A percentile compares a stretch with the other conserved stretches of the same genome.
These are phyloP conservation scores for Paratinospora sagittata DNA, from an alignment of 164 flowering plant species.

Conservation along the genomic window DNA sequence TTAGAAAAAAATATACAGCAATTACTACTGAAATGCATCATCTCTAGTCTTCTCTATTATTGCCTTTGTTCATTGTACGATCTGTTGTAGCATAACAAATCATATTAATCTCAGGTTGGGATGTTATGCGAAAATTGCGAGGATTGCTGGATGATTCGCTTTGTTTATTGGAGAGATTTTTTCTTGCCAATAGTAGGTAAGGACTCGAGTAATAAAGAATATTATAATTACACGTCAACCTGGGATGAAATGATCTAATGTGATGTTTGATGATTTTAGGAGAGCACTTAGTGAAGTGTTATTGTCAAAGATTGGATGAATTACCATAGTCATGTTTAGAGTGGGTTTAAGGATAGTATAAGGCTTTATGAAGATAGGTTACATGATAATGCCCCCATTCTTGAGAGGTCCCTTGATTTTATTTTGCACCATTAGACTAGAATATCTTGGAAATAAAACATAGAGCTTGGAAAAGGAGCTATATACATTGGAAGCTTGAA, in stretches of 20 bases:
- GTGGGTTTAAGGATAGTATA: not conserved
- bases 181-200: not conserved
- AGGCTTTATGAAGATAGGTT: no score
- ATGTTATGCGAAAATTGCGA: not conserved
- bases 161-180: not conserved
- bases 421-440: no score
- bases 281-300: not conserved
- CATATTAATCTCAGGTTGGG: not conserved
- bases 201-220: not conserved
- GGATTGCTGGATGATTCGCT: not conserved
- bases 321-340: not conserved
- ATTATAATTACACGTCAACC: not conserved
- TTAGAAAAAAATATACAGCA: no score
- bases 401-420: no score
- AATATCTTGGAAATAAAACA: no score
- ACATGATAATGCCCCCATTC: no score
- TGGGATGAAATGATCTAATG: not conserved
- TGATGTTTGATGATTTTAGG: no score
- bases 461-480: no score
- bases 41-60: no score
- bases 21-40: no score
- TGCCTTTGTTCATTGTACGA: not conserved
- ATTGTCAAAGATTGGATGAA: not conserved
- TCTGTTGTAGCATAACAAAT: not conserved
- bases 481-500: no score